Evolutionary conservation across 805 yeast species (phyloP).

Genomic region (Metschnikowia corniflorae): DNA sequence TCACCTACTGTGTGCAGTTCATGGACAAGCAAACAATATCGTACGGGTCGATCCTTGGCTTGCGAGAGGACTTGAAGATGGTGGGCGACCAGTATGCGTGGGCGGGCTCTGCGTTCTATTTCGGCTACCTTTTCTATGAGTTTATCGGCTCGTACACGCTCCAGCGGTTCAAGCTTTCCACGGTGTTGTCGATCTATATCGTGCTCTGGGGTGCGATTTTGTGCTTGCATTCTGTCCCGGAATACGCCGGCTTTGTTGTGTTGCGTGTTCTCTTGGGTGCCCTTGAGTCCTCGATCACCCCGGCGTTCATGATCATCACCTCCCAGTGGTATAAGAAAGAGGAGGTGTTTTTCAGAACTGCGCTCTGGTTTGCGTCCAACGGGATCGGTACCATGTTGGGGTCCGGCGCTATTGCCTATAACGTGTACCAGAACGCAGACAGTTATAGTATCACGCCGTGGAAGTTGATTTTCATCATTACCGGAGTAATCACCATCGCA

Average conservation of each 20-base stretch:
- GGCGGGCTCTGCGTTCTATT: slow-evolving; percentile 20
- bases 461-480: slow-evolving; percentile 31
- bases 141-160: slow-evolving; percentile 8
- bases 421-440: slow-evolving; percentile 40
- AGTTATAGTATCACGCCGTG: slow-evolving; percentile 41
- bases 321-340: slow-evolving; percentile 52
- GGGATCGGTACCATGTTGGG: slow-evolving; percentile 27
- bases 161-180: slow-evolving; percentile 8
- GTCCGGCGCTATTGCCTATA: slow-evolving; percentile 50
- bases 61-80: slow-evolving; percentile 36
- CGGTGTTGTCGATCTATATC: slow-evolving; percentile 5
- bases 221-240: slow-evolving; percentile 9
- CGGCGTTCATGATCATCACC: slow-evolving; percentile 36
- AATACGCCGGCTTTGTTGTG: slow-evolving; percentile 11
- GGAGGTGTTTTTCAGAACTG: slow-evolving; percentile 31
- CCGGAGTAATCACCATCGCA: slow-evolving; percentile 28
- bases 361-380: slow-evolving; percentile 33
- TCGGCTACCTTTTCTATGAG: slow-evolving; percentile 12
- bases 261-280: slow-evolving; percentile 12
- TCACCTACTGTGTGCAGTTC: slow-evolving; percentile 49
- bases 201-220: slow-evolving; percentile 14
- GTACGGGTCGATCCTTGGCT: slow-evolving; percentile 52
- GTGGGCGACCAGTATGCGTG: slow-evolving; percentile 28
- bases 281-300: slow-evolving; percentile 10
- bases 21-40: slow-evolving; percentile 58